Base-by-base conservation (phyloP, 352 stramenopile genomes). In the Phytophthora pinifolia region DNA sequence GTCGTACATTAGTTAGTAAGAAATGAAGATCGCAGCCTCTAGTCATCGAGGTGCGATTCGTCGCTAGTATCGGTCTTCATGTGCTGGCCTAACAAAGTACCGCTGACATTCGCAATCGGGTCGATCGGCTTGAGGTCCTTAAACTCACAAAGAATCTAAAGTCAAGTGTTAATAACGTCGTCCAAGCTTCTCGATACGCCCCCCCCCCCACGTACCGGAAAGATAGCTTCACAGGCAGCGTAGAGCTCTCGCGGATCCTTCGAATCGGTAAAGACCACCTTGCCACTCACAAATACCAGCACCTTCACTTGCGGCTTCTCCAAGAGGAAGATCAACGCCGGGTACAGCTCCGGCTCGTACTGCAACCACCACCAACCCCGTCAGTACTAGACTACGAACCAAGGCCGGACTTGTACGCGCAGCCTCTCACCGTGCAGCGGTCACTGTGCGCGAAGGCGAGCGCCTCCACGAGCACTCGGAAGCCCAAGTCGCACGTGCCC, bases 261-360 rank as follows among this genome's bases (percentile, higher is more conserved):
- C 10, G 87, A 95, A 46, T 96, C 96, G 0, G 96, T 98, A 59
- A 98, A 95, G 9, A 99, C 96, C 29, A 99, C 83, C 63, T 99
- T 99, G 4, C 98, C 98, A 49, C 89, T 94, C 17, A 99, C 97
- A 75, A 99, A 99, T 47, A 99, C 98, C 17, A 99, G 75, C n/a
- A 99, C 82, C 45, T 99, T 98, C 10, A 99, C 92, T 49, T 97
- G 92, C 20, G 97, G 96, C 44, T 95, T 88, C 14, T 96, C 80
- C 57, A 99, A 84, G 12, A 97, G 86, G 74, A 99, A 99, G 72
- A 99, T 98, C 14, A 99, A 72, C 35, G 97, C 98, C 10, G 97
- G 97, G 63, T 99, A 99, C 30, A 99, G 67, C 69, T 99, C 98
- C 4, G 98, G 98, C 69, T 99, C 98, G 62, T 99, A 99, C 62